These are phyloP conservation scores for Suillus placidus DNA, from an alignment of 768 basidiomycete genomes.

Conservation along the genomic window DNA sequence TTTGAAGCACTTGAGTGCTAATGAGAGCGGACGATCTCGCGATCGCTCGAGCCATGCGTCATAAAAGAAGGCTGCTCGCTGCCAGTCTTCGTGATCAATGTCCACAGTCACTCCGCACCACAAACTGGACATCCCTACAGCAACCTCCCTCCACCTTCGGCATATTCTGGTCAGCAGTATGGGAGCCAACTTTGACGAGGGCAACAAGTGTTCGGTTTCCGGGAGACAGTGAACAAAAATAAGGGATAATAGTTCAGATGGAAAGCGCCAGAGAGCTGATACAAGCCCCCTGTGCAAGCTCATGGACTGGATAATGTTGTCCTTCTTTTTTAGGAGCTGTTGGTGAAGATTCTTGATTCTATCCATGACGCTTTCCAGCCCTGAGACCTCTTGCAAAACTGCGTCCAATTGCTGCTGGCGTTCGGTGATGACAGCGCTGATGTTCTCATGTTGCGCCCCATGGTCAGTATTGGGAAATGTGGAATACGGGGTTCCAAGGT, in stretches of 20 bases:
- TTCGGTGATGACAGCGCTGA: neutral
- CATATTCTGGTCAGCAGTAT: neutral
- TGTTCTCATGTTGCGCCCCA: neutral
- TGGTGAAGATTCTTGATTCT: neutral
- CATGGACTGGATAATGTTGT: neutral
- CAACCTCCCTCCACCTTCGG: constrained; percentile 3
- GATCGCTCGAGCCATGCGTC: neutral
- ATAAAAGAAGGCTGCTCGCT: neutral
- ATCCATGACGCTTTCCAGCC: neutral
- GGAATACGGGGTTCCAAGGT: neutral
- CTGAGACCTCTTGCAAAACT: neutral
- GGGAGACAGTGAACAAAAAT: neutral
- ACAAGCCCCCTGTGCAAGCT: neutral
- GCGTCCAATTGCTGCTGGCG: neutral
- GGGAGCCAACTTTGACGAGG: neutral
- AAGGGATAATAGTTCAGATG: neutral
- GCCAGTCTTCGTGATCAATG: neutral
- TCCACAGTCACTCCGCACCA: constrained; percentile 1
- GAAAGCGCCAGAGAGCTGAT: neutral
- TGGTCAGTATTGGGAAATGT: neutral
- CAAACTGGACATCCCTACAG: neutral
- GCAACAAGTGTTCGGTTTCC: constrained; percentile 1
- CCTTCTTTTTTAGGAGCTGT: neutral
- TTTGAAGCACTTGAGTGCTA: constrained; percentile 1
- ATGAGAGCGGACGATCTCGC: neutral